These are phyloP conservation scores for Suillus clintonianus DNA, from an alignment of 768 basidiomycete species.

Conservation along the genomic window DNA sequence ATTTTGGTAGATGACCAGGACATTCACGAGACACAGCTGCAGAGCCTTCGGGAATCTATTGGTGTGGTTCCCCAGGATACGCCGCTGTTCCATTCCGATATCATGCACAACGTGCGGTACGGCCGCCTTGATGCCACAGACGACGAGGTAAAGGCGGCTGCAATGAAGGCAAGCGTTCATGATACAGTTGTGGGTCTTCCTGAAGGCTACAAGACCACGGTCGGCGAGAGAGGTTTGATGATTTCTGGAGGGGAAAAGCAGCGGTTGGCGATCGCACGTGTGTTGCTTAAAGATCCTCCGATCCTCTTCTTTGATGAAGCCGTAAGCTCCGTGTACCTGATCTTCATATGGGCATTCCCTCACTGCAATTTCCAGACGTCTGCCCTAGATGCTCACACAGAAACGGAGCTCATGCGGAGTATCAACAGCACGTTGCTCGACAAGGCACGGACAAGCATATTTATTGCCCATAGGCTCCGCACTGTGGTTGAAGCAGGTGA, in stretches of 20 bases:
- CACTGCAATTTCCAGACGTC: constrained; percentile 65
- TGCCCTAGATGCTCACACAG: constrained; percentile 92
- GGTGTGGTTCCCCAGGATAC: constrained; percentile 99
- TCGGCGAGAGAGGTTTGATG: constrained; percentile 97
- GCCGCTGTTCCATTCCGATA: constrained; percentile 93
- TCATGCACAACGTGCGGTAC: constrained; percentile 95
- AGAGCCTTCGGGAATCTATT: constrained; percentile 70
- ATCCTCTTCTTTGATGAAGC: constrained; percentile 99
- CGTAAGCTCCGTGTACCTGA: constrained; percentile 50
- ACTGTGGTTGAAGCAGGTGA: constrained; percentile 89
- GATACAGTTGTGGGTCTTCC: constrained; percentile 78
- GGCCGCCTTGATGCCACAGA: constrained; percentile 86
- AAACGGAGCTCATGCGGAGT: constrained; percentile 92
- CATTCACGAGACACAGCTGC: constrained; percentile 69
- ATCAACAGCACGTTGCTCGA: constrained; percentile 79
- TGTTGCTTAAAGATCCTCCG: constrained; percentile 90
- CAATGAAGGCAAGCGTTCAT: constrained; percentile 86
- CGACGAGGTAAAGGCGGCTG: constrained; percentile 84
- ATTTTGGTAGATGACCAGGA: constrained; percentile 91
- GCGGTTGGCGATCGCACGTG: constrained; percentile 89
- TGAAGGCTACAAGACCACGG: constrained; percentile 85
- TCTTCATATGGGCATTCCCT: constrained; percentile 6
- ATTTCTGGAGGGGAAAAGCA: constrained; percentile 99
- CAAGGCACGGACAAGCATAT: constrained; percentile 87
- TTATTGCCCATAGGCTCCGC: constrained; percentile 91